phyloP scores from a whole-genome alignment of 1,284 basidiomycete genomes.

The Apiotrichum brassicae region DNA sequence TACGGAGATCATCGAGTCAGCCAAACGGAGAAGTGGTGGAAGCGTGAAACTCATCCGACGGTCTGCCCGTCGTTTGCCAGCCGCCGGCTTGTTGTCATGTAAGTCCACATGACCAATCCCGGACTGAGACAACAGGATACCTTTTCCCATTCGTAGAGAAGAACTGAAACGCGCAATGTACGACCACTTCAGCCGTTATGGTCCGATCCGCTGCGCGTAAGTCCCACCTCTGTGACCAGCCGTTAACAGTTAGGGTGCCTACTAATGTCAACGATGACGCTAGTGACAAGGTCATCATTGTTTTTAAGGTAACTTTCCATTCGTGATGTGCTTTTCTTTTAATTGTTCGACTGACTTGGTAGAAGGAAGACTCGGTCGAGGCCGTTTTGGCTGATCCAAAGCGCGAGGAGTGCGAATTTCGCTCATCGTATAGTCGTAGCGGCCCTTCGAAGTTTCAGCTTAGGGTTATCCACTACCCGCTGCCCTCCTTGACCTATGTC shows the following conservation, averaged over 20 bases:
- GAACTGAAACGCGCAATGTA: slow-evolving; percentile 10
- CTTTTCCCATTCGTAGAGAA: slow-evolving; percentile 20
- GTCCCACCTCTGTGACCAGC: neutral
- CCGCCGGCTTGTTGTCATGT: slow-evolving; percentile 26
- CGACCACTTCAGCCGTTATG: slow-evolving; percentile 31
- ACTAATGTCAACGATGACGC: neutral
- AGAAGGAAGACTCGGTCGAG: slow-evolving; percentile 18
- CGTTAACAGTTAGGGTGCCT: neutral
- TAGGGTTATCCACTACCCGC: slow-evolving; percentile 7
- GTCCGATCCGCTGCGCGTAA: slow-evolving; percentile 23
- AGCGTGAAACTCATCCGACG: slow-evolving; percentile 24
- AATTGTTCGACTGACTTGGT: too few species aligned
- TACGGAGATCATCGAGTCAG: neutral
- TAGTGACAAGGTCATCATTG: slow-evolving; percentile 23
- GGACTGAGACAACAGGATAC: slow-evolving; percentile 18
- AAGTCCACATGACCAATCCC: slow-evolving; percentile 3
- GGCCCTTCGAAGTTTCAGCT: slow-evolving; percentile 9
- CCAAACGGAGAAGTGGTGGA: slow-evolving; percentile 19
- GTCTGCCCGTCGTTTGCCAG: slow-evolving; percentile 21
- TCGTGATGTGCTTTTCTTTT: too few species aligned
- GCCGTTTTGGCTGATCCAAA: slow-evolving; percentile 23
- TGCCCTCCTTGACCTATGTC: slow-evolving; percentile 8
- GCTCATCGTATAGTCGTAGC: slow-evolving; percentile 8
- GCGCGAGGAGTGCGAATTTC: slow-evolving; percentile 8
- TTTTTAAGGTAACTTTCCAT: slow-evolving; percentile 27